Evolutionary conservation across 257 asterid species (phyloP).

Genomic region (Thymus quinquecostatus): DNA sequence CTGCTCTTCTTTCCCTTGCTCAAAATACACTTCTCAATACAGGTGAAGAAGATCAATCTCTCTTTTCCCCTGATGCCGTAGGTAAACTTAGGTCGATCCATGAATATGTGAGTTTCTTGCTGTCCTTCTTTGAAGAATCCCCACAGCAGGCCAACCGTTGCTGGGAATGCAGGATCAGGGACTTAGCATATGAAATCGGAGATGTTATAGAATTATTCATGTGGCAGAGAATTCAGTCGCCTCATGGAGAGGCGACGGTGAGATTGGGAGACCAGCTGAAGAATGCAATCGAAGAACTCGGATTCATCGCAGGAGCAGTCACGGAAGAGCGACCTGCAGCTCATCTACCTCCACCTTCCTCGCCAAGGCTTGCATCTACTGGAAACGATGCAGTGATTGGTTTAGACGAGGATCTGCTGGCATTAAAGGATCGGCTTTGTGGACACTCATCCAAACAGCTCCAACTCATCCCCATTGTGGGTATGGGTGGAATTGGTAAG

Average conservation of each 20-base stretch:
- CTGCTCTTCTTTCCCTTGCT: constrained; percentile 29
- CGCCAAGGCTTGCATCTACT: no score
- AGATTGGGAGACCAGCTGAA: no score
- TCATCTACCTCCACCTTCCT: neutral
- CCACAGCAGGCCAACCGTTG: neutral
- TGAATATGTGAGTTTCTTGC: neutral
- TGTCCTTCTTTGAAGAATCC: neutral
- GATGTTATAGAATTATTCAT: no score
- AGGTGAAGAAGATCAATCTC: neutral
- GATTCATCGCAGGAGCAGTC: neutral
- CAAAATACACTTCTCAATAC: neutral
- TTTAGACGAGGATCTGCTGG: no score
- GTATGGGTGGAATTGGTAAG: no score
- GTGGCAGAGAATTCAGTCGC: no score
- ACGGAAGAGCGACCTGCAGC: constrained; percentile 1
- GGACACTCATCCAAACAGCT: no score
- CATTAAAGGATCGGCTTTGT: no score
- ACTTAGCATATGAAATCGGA: no score
- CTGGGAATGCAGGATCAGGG: neutral
- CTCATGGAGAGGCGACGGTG: neutral
- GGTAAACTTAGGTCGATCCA: neutral
- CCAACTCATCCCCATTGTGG: no score
- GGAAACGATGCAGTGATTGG: no score
- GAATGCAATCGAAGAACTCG: neutral
- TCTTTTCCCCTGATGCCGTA: neutral